phyloP scores from a whole-genome alignment of 495 filamentous ascomycete genomes.

The Hyphodiscus hymeniophilus region DNA sequence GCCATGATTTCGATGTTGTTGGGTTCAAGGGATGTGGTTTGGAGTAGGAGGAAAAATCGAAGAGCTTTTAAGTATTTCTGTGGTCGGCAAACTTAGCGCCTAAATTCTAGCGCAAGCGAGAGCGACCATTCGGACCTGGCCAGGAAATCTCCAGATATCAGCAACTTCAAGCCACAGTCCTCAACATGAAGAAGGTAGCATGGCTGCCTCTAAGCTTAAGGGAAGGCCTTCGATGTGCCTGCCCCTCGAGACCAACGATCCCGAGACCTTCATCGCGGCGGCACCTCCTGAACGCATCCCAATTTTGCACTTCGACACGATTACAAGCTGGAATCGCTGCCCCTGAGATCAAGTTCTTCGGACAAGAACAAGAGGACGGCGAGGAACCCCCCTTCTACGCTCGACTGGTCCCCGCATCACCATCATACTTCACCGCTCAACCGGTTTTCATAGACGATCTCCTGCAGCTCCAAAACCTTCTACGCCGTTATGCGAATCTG shows the following conservation, averaged over 20 bases:
- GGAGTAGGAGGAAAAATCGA: not conserved
- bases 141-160: not conserved
- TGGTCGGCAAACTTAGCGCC: too few species aligned
- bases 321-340: conserved; percentile 15
- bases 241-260: not conserved
- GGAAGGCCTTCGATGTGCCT: conserved; percentile 14
- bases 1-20: conserved; percentile 53
- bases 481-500: conserved; percentile 60
- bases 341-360: conserved; percentile 17
- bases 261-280: conserved; percentile 1
- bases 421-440: conserved; percentile 86
- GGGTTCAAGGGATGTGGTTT: not conserved
- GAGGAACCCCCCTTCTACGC: conserved; percentile 27
- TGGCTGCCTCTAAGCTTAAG: conserved; percentile 13
- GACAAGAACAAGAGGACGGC: conserved; percentile 1
- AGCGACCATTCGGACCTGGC: too few species aligned
- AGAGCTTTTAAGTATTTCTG: not conserved
- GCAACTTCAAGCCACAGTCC: not conserved
- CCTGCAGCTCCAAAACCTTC: conserved; percentile 60
- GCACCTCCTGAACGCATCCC: not conserved
- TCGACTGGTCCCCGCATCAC: conserved; percentile 73
- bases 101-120: too few species aligned
- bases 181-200: conserved; percentile 20
- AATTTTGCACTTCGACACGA: conserved; percentile 15
- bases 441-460: conserved; percentile 81